These are phyloP conservation scores for Mortierella sp. DNA, from an alignment of 371 early-diverging fungal genomes.

Conservation along the genomic window DNA sequence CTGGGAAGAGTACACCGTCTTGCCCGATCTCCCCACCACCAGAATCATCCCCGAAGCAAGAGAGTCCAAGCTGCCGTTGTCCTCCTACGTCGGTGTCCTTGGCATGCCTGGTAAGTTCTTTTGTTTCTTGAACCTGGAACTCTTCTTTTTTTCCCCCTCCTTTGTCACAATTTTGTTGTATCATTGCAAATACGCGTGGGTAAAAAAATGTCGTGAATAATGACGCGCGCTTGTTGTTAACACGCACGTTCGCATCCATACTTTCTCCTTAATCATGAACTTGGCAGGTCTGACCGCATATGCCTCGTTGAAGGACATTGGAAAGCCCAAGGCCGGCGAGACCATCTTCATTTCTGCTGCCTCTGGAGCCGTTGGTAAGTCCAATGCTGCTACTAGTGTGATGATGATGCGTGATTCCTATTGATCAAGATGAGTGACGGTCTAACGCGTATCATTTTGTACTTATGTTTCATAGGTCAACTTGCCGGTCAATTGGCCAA, in stretches of 20 bases:
- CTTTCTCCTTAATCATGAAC: neutral
- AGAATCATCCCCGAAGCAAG: conserved; percentile 59
- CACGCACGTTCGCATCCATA: neutral
- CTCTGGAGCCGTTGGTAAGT: conserved; percentile 72
- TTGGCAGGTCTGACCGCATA: conserved; percentile 59
- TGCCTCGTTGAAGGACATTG: conserved; percentile 61
- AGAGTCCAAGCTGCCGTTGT: conserved; percentile 60
- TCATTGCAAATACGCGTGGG: neutral
- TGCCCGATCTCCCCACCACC: conserved; percentile 51
- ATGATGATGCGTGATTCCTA: neutral
- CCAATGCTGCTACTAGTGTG: neutral
- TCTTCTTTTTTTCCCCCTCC: neutral
- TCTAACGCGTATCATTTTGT: conserved; percentile 39
- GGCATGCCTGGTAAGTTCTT: conserved; percentile 30
- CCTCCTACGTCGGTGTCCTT: conserved; percentile 67
- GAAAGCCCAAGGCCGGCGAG: conserved; percentile 77
- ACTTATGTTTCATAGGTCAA: conserved; percentile 42
- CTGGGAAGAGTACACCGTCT: conserved; percentile 69
- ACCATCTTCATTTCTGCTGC: conserved; percentile 72
- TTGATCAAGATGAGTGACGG: neutral
- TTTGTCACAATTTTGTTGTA: neutral
- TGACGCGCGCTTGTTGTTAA: neutral
- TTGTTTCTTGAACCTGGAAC: neutral
- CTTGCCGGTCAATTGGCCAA: conserved; percentile 78
- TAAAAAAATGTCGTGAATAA: neutral